Evolutionary conservation across 257 asterid species (phyloP).

Genomic region (Rhazya stricta): DNA sequence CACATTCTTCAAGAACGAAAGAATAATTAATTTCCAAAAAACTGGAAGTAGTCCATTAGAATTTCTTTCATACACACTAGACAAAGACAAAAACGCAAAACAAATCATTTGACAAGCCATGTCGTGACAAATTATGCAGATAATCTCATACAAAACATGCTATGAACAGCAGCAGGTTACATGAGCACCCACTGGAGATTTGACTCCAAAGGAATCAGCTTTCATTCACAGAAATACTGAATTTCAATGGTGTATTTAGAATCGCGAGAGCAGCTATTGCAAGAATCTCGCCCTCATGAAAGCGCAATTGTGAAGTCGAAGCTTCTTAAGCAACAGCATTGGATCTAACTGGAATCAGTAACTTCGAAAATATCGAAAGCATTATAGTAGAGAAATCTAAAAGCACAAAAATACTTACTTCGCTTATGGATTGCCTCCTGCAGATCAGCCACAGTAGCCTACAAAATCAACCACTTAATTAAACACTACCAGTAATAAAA

Average conservation of each 20-base stretch:
- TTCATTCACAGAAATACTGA: background rate
- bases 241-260: background rate
- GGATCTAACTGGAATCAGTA: background rate
- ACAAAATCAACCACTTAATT: conserved; percentile 16
- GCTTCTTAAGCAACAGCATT: background rate
- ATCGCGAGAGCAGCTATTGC: background rate
- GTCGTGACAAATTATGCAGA: background rate
- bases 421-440: conserved; percentile 78
- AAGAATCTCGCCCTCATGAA: background rate
- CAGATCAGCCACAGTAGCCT: conserved; percentile 94
- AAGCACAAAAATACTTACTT: conserved; percentile 47
- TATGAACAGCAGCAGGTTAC: background rate
- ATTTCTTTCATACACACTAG: background rate
- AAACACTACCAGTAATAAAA: too few species aligned
- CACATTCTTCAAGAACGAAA: background rate
- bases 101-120: background rate
- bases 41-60: background rate
- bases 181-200: background rate
- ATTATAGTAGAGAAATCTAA: background rate
- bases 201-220: background rate
- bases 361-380: conserved; percentile 6
- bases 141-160: background rate
- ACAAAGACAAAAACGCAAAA: background rate
- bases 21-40: background rate
- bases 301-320: background rate